These are phyloP conservation scores for Dictyostelium brefeldianum DNA, from an alignment of 78 protist species.

Conservation along the genomic window DNA sequence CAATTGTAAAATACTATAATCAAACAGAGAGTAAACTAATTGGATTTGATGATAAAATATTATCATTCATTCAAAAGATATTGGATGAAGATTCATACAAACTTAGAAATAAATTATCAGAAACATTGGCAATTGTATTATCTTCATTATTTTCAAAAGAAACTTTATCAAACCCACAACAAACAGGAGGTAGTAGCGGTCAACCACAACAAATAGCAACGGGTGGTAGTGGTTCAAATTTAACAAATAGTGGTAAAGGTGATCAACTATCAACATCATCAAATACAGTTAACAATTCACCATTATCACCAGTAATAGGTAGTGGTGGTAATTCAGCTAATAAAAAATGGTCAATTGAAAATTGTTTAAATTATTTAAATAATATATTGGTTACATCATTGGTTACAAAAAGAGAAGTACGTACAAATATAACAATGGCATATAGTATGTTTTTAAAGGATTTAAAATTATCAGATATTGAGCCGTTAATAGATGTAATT, in stretches of 20 bases:
- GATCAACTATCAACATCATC: not conserved
- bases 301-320: not conserved
- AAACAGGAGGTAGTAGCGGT: not conserved
- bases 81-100: constrained; percentile 9
- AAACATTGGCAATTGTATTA: not conserved
- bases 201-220: not conserved
- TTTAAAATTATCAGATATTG: constrained; percentile 29
- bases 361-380: constrained; percentile 32
- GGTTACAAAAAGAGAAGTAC: constrained; percentile 31
- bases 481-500: constrained; percentile 17
- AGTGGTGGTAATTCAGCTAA: no score
- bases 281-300: not conserved
- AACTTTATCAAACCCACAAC: not conserved
- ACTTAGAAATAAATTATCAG: not conserved
- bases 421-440: constrained; percentile 34
- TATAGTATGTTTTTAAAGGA: constrained; percentile 26
- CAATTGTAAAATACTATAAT: constrained; percentile 51
- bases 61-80: constrained; percentile 6
- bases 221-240: not conserved
- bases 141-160: constrained; percentile 36
- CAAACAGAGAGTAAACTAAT: constrained; percentile 27
- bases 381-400: constrained; percentile 11
- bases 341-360: constrained; percentile 39
- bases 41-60: constrained; percentile 43
- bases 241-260: constrained; percentile 1